phyloP scores from a whole-genome alignment of 2,329 filamentous ascomycete genomes.

The Penicillium glabrum region DNA sequence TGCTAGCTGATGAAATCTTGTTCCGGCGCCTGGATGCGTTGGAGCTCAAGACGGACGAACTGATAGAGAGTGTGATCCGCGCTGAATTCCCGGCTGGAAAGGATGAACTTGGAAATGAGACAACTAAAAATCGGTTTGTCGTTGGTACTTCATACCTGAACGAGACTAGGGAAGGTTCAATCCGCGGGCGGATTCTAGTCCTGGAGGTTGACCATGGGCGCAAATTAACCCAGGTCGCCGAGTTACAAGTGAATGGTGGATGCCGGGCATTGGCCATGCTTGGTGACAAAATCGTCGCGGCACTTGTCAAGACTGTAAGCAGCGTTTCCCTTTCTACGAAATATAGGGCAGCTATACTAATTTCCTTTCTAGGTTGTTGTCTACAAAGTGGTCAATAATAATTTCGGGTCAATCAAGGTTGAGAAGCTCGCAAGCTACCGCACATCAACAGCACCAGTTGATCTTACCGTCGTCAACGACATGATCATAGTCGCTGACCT shows the following conservation, averaged over 20 bases:
- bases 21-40: constrained; percentile 78
- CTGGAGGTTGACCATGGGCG: constrained; percentile 74
- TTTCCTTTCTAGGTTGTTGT: constrained; percentile 53
- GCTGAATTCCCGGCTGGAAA: constrained; percentile 67
- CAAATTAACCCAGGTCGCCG: constrained; percentile 69
- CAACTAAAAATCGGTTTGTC: constrained; percentile 71
- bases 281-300: constrained; percentile 76
- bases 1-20: constrained; percentile 84
- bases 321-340: not conserved
- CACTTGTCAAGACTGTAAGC: constrained; percentile 80
- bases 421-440: constrained; percentile 74
- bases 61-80: constrained; percentile 81
- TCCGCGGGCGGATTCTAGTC: constrained; percentile 77
- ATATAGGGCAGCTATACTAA: constrained; percentile 11
- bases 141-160: constrained; percentile 80
- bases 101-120: constrained; percentile 54
- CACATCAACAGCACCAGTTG: constrained; percentile 79
- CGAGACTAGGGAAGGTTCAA: constrained; percentile 57
- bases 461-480: constrained; percentile 71
- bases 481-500: constrained; percentile 84
- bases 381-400: constrained; percentile 49
- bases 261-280: constrained; percentile 77
- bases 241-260: constrained; percentile 71
- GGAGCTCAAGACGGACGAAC: constrained; percentile 64
- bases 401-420: constrained; percentile 51